A percentile compares a stretch with the other conserved stretches of the same genome.
phyloP scores from a whole-genome alignment of 768 basidiomycete genomes.

The Melanogaster broomeanus region DNA sequence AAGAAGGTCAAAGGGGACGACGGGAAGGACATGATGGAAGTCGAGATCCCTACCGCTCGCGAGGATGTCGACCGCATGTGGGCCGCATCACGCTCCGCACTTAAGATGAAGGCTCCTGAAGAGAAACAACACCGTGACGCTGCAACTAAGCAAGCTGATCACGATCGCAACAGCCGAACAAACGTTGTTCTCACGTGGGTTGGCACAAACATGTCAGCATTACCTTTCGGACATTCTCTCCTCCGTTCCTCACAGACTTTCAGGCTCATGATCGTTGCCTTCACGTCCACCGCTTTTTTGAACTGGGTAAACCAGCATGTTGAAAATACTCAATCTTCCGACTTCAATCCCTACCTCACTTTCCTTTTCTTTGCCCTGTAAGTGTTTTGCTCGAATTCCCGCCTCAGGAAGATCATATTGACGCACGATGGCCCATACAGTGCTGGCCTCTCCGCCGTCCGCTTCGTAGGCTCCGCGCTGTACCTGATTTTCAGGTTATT shows the following conservation, averaged over 20 bases:
- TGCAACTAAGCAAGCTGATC: conserved; percentile 87
- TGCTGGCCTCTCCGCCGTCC: conserved; percentile 77
- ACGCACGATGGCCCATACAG: conserved; percentile 33
- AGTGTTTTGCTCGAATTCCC: conserved; percentile 16
- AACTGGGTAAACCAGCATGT: conserved; percentile 69
- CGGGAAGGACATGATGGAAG: conserved; percentile 86
- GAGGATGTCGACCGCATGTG: conserved; percentile 91
- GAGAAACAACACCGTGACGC: conserved; percentile 83
- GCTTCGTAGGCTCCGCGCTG: conserved; percentile 76
- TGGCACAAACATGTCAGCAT: conserved; percentile 77
- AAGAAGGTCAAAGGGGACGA: conserved; percentile 86
- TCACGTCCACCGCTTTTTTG: conserved; percentile 76
- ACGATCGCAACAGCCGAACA: conserved; percentile 79
- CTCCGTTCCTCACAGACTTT: conserved; percentile 1
- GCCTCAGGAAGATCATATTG: conserved; percentile 2
- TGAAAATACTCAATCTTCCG: conserved; percentile 44
- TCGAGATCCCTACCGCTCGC: conserved; percentile 75
- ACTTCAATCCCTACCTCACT: conserved; percentile 87
- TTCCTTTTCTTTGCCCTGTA: conserved; percentile 75
- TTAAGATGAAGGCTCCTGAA: conserved; percentile 68
- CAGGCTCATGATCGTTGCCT: conserved; percentile 70
- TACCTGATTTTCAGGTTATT: conserved; percentile 79
- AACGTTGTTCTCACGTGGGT: conserved; percentile 86
- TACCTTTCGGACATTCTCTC: not conserved
- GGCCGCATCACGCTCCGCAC: conserved; percentile 70